phyloP scores from a whole-genome alignment of 2,329 filamentous ascomycete species.

The Aspergillus sp. region DNA sequence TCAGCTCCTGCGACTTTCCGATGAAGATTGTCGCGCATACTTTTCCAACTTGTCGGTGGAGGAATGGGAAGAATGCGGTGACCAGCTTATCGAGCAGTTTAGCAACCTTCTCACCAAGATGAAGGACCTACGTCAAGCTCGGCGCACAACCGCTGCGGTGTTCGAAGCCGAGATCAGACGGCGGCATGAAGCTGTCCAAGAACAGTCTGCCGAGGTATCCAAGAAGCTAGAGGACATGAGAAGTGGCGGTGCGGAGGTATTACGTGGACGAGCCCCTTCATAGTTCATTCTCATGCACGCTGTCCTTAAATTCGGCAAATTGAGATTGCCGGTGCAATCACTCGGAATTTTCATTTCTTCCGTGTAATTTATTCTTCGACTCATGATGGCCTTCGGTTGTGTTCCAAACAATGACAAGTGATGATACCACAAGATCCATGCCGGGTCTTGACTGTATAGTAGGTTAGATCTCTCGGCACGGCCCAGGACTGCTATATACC shows the following conservation, averaged over 20 bases:
- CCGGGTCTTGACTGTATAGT: too few relatives aligned
- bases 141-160: conserved; percentile 50
- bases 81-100: conserved; percentile 59
- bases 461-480: too few relatives aligned
- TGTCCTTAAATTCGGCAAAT: not conserved
- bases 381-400: too few relatives aligned
- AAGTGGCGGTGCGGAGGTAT: conserved; percentile 51
- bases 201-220: conserved; percentile 49
- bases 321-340: not conserved
- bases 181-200: conserved; percentile 51
- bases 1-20: conserved; percentile 34
- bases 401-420: too few relatives aligned
- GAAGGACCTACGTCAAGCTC: conserved; percentile 51
- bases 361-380: too few relatives aligned
- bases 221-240: conserved; percentile 54
- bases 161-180: conserved; percentile 56
- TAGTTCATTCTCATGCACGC: not conserved
- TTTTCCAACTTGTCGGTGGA: conserved; percentile 51
- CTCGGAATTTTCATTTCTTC: too few relatives aligned
- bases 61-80: conserved; percentile 62
- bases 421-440: too few relatives aligned
- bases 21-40: conserved; percentile 46
- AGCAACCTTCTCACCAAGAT: conserved; percentile 49
- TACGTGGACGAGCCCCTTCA: conserved; percentile 41
- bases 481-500: too few relatives aligned